Base-by-base conservation (phyloP, 768 basidiomycete species). In the Rhodosporidiobolus odoratus region DNA sequence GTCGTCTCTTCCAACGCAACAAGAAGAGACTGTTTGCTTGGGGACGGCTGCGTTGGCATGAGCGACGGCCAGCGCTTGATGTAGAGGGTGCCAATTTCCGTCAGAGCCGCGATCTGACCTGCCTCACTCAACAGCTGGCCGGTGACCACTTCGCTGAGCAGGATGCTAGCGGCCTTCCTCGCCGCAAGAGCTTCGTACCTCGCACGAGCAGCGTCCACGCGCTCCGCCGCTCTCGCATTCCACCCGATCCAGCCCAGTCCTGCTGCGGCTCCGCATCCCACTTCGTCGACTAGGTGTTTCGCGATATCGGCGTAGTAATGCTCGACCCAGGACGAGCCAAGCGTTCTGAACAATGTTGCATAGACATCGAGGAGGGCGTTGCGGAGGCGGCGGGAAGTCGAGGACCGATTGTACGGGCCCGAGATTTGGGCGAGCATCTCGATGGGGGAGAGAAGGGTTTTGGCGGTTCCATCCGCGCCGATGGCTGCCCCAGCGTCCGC, bases 331-430 rank as follows among this genome's bases (percentile, higher is more conserved):
- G 80, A 77, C 3, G 87, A 71, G 0, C 94, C 95, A 15, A 98
- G 86, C 16, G 84, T 83, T 7, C 83, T 85, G 72, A 98, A 83
- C 4, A 95, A 79, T 0, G 89, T 86, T 9, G 87, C 84, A 76
- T 97, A 96, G 75, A 91, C 88, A 72, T 96, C 91, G 77, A 96
- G 88, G 32, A 98, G 85, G 12, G 91, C 92, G 41, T 92, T 87
- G 30, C 90, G 86, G 3, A 85, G 85, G 79, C 87, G 87, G 47
- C 89, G 86, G 1, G 88, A 83, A 0, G 85, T 76, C 45, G 85
- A 83, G 2, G 85, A 80, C 78, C 88, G 90, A 82, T 91, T 95
- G 81, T 92, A 91, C 37, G 89, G 88, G 0, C 80, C 79, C 0
- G 92, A 92, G 6, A 98, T 84, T 62, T 87, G 86, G n/a, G 78